These are phyloP conservation scores for Mucor sp. DNA, from an alignment of 371 early-diverging fungal species.

Conservation along the genomic window DNA sequence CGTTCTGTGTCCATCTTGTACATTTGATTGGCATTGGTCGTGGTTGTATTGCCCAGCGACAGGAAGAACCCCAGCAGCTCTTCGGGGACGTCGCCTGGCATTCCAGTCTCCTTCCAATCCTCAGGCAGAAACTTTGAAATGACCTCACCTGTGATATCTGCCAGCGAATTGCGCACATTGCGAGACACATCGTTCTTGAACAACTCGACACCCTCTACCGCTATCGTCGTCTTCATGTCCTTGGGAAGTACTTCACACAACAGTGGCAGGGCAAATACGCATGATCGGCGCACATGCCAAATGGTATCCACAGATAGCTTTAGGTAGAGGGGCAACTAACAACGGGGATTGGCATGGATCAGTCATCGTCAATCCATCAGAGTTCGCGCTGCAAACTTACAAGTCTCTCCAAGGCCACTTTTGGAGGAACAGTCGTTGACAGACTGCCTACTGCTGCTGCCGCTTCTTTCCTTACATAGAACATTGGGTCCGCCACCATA, in stretches of 20 bases:
- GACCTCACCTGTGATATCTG: constrained; percentile 52
- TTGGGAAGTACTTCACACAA: constrained; percentile 40
- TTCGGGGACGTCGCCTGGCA: constrained; percentile 32
- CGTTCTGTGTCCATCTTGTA: constrained; percentile 43
- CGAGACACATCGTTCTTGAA: constrained; percentile 53
- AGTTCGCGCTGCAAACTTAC: constrained; percentile 17
- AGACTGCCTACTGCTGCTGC: constrained; percentile 49
- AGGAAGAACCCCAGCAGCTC: constrained; percentile 42
- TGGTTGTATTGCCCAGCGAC: constrained; percentile 35
- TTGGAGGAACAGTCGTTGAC: constrained; percentile 29
- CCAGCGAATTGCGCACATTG: constrained; percentile 48
- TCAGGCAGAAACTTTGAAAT: constrained; percentile 49
- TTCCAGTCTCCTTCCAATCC: constrained; percentile 34
- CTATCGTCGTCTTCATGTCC: constrained; percentile 32
- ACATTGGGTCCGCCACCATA: constrained; percentile 41
- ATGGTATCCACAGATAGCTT: constrained; percentile 44
- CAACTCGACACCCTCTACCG: constrained; percentile 37
- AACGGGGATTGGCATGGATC: not conserved
- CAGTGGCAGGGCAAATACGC: constrained; percentile 47
- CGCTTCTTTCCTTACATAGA: constrained; percentile 59
- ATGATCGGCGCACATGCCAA: constrained; percentile 58
- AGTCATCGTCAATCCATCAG: too few relatives aligned
- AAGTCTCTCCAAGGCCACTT: constrained; percentile 32
- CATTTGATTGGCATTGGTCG: constrained; percentile 30
- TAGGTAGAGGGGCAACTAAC: constrained; percentile 45